These are phyloP conservation scores for Saccharomycopsis sp. DNA, from an alignment of 805 yeast species.

Conservation along the genomic window DNA sequence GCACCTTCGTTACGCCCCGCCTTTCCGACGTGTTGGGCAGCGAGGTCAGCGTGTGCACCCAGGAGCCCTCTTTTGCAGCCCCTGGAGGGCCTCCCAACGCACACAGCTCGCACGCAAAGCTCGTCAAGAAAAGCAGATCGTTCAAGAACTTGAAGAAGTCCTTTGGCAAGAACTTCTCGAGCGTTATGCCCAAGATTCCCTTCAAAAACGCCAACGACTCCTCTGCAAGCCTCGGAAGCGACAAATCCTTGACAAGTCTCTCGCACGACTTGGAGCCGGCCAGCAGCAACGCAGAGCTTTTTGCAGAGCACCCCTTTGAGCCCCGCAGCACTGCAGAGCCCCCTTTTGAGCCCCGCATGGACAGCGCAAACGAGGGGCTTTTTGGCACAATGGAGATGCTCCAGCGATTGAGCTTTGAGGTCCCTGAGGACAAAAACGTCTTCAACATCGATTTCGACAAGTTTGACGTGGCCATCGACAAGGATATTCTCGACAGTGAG, in stretches of 20 bases:
- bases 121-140: slow-evolving; percentile 12
- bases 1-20: slow-evolving; percentile 13
- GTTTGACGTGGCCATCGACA: slow-evolving; percentile 4
- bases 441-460: slow-evolving; percentile 19
- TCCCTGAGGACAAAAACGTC: not conserved
- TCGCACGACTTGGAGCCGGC: slow-evolving; percentile 15
- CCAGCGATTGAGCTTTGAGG: slow-evolving; percentile 15
- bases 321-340: not conserved
- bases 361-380: not conserved
- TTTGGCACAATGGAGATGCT: slow-evolving; percentile 2
- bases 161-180: slow-evolving; percentile 7
- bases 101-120: not conserved
- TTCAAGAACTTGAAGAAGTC: slow-evolving; percentile 17
- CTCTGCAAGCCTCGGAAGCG: slow-evolving; percentile 9
- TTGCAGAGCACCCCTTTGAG: not conserved
- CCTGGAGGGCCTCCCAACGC: not conserved
- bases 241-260: slow-evolving; percentile 19
- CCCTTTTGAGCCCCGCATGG: not conserved
- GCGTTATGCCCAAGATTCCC: slow-evolving; percentile 4
- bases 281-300: not conserved
- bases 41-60: not conserved
- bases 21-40: slow-evolving; percentile 3
- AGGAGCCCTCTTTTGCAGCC: not conserved
- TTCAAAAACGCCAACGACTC: slow-evolving; percentile 16
- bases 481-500: not conserved